phyloP scores from a whole-genome alignment of 2,329 filamentous ascomycete genomes.

The Cladophialophora chaetospira region DNA sequence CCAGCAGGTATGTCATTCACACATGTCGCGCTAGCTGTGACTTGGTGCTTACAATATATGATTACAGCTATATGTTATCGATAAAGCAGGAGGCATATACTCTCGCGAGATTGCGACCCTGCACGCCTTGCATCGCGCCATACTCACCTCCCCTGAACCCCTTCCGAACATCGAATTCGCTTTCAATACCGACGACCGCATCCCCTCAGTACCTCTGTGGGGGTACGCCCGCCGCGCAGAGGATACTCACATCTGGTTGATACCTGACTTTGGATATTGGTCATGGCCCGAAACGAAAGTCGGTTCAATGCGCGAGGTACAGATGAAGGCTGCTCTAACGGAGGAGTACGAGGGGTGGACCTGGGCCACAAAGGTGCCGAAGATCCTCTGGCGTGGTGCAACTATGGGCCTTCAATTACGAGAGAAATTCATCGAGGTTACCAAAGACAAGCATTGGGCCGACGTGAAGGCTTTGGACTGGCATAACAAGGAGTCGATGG shows the following conservation, averaged over 20 bases:
- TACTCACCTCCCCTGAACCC: conserved; percentile 43
- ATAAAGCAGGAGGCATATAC: conserved; percentile 37
- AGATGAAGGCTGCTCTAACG: conserved; percentile 29
- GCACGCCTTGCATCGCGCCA: conserved; percentile 52
- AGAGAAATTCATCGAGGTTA: conserved; percentile 42
- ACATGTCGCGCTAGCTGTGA: not conserved
- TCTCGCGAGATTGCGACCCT: conserved; percentile 45
- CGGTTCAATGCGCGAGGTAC: conserved; percentile 48
- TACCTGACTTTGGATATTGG: conserved; percentile 59
- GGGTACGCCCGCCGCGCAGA: conserved; percentile 45
- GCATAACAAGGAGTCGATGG: conserved; percentile 43
- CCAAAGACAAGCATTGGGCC: conserved; percentile 48
- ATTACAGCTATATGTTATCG: conserved; percentile 40
- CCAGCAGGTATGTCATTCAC: conserved; percentile 31
- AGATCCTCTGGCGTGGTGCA: conserved; percentile 54
- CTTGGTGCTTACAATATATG: not conserved
- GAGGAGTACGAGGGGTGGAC: conserved; percentile 24
- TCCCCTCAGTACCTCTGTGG: conserved; percentile 43
- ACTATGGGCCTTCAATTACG: conserved; percentile 44
- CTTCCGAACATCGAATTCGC: conserved; percentile 55
- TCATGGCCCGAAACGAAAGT: conserved; percentile 53
- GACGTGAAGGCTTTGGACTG: conserved; percentile 48
- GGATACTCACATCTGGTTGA: conserved; percentile 51
- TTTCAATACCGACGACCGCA: conserved; percentile 50
- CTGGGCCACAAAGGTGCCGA: conserved; percentile 43